A percentile compares a stretch with the other conserved stretches of the same genome.
Evolutionary conservation across 192 early-diverging fungal genomes (phyloP).

Genomic region (Thamnidium elegans): DNA sequence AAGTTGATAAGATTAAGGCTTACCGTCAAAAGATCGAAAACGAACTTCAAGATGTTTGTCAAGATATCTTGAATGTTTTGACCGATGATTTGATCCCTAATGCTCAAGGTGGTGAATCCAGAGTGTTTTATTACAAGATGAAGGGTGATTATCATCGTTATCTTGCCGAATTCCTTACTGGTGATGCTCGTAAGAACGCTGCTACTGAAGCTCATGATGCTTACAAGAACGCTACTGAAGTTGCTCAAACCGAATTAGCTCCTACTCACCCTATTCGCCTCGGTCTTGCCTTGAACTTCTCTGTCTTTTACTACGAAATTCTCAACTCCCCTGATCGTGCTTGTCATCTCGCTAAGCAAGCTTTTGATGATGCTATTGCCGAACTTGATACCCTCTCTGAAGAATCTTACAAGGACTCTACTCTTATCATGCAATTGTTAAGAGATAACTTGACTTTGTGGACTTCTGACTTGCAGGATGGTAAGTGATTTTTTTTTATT

Average conservation of each 20-base stretch:
- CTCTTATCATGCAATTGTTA: slow-evolving; percentile 97
- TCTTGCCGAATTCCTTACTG: slow-evolving; percentile 90
- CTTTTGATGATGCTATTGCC: slow-evolving; percentile 95
- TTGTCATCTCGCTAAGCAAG: slow-evolving; percentile 92
- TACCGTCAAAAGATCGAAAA: slow-evolving; percentile 91
- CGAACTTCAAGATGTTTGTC: slow-evolving; percentile 89
- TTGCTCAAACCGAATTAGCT: slow-evolving; percentile 74
- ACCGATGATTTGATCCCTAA: slow-evolving; percentile 84
- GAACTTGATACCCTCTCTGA: slow-evolving; percentile 91
- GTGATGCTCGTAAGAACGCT: slow-evolving; percentile 76
- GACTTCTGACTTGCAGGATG: slow-evolving; percentile 80
- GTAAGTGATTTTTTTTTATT: slow-evolving; percentile 13
- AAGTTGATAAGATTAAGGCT: slow-evolving; percentile 83
- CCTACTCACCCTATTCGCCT: slow-evolving; percentile 98
- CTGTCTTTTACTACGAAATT: slow-evolving; percentile 99
- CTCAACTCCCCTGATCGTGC: slow-evolving; percentile 95
- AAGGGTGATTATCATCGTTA: slow-evolving; percentile 98
- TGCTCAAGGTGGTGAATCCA: slow-evolving; percentile 90
- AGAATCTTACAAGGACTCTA: slow-evolving; percentile 97
- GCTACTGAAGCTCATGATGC: slow-evolving; percentile 79
- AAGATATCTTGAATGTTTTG: slow-evolving; percentile 88
- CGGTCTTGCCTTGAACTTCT: slow-evolving; percentile 95
- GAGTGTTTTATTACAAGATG: slow-evolving; percentile 99
- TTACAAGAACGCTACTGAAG: slow-evolving; percentile 89
- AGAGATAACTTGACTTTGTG: slow-evolving; percentile 96